These are phyloP conservation scores for Biscogniauxia mediterranea DNA, from an alignment of 2,329 filamentous ascomycete genomes.

Conservation along the genomic window DNA sequence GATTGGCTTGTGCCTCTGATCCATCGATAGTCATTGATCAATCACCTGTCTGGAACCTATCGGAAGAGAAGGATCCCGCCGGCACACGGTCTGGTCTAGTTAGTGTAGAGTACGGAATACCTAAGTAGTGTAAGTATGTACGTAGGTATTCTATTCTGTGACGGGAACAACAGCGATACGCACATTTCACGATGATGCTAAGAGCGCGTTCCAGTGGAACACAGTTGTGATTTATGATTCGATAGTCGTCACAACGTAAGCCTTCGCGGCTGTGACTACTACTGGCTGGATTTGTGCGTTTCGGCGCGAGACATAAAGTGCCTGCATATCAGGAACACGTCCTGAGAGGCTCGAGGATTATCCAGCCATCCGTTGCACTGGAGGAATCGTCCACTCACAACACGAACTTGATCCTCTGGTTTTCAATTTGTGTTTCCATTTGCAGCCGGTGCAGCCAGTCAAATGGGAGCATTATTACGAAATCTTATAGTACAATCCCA, in stretches of 20 bases:
- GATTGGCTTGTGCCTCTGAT: not conserved
- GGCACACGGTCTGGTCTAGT: not conserved
- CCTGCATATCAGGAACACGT: conserved; percentile 24
- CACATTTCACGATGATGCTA: not conserved
- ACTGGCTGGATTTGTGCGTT: conserved; percentile 19
- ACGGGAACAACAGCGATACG: conserved; percentile 1
- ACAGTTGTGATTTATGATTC: conserved; percentile 14
- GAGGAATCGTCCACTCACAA: conserved; percentile 21
- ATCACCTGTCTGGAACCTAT: not conserved
- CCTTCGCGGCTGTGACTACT: conserved; percentile 9
- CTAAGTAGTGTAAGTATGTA: not conserved
- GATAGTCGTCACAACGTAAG: conserved; percentile 11
- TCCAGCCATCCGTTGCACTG: conserved; percentile 9
- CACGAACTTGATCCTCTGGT: conserved; percentile 17
- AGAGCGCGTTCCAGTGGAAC: conserved; percentile 6
- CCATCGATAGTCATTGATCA: not conserved
- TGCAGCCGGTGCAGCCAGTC: conserved; percentile 18
- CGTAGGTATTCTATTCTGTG: not conserved
- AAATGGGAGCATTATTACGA: not conserved
- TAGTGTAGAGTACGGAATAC: too few species aligned
- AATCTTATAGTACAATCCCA: conserved; percentile 1
- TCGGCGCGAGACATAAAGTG: conserved; percentile 16
- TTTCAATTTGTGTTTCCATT: conserved; percentile 15
- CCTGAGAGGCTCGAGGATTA: not conserved
- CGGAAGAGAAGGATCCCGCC: not conserved